Conservation (phyloP, 305 asterid species). For the Fraxinus velutina region DNA sequence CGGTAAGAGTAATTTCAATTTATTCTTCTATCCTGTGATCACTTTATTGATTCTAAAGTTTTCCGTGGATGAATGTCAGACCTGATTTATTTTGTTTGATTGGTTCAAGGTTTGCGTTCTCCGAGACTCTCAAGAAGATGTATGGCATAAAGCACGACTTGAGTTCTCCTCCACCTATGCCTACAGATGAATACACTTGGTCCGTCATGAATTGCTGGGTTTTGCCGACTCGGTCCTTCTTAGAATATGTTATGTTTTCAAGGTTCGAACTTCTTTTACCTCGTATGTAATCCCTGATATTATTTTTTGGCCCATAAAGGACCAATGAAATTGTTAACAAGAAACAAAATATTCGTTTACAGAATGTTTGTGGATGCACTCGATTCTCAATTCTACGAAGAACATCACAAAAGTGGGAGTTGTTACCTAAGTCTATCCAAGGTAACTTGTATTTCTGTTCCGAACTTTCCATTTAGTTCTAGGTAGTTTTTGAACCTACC, state of each 20-base stretch:
- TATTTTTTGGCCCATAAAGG: neutral
- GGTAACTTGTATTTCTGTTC: slow-evolving; percentile 34
- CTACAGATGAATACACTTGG: slow-evolving; percentile 72
- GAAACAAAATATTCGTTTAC: slow-evolving; percentile 13
- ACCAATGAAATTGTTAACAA: neutral
- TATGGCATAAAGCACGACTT: slow-evolving; percentile 66
- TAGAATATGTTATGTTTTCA: slow-evolving; percentile 94
- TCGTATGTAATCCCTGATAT: neutral
- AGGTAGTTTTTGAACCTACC: neutral
- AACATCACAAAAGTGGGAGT: slow-evolving; percentile 59
- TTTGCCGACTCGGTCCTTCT: slow-evolving; percentile 81
- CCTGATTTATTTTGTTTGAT: slow-evolving; percentile 23
- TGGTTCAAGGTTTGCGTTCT: slow-evolving; percentile 60
- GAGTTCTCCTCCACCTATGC: slow-evolving; percentile 78
- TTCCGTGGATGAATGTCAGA: neutral
- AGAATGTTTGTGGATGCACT: slow-evolving; percentile 95
- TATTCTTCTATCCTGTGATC: neutral
- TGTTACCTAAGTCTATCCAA: slow-evolving; percentile 70
- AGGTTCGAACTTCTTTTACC: slow-evolving; percentile 45
- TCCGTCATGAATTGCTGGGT: slow-evolving; percentile 92
- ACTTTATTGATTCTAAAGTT: neutral
- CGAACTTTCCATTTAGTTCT: neutral
- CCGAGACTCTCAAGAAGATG: slow-evolving; percentile 75
- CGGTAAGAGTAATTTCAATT: slow-evolving; percentile 46
- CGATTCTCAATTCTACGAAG: slow-evolving; percentile 58